Percentiles rank a stretch among this genome's conserved stretches.
Evolutionary conservation across 2,329 filamentous ascomycete species (phyloP).

Genomic region (Aspergillus nomiae): DNA sequence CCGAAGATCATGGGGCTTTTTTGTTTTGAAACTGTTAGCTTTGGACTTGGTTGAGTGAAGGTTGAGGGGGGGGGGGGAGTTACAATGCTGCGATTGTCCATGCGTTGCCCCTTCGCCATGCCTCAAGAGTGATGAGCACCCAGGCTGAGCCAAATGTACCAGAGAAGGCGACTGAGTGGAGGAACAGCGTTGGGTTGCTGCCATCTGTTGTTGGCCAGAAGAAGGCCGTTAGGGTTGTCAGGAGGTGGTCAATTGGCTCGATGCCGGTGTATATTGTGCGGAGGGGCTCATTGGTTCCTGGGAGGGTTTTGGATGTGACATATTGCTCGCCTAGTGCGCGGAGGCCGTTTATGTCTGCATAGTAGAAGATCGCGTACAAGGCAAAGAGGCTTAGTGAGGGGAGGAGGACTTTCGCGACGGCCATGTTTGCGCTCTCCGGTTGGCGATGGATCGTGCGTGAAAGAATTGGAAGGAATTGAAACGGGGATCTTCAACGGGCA

Average conservation of each 20-base stretch:
- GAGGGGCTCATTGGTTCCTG: constrained; percentile 29
- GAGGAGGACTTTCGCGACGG: constrained; percentile 27
- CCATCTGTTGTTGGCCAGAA: constrained; percentile 46
- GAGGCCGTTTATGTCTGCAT: constrained; percentile 35
- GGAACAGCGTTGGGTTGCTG: constrained; percentile 33
- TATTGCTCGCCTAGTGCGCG: constrained; percentile 21
- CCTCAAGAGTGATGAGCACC: constrained; percentile 48
- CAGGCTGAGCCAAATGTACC: constrained; percentile 46
- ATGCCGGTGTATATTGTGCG: constrained; percentile 38
- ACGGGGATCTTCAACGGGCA: not conserved
- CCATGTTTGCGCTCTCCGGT: constrained; percentile 12
- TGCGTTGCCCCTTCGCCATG: constrained; percentile 47
- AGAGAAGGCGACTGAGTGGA: constrained; percentile 43
- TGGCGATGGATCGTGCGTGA: not conserved
- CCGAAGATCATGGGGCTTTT: constrained; percentile 42
- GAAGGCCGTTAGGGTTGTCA: constrained; percentile 38
- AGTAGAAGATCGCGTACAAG: constrained; percentile 38
- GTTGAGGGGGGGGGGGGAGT: not conserved
- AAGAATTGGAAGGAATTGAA: not conserved
- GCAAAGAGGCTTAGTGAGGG: constrained; percentile 34
- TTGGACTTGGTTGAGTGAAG: constrained; percentile 9
- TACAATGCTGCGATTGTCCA: constrained; percentile 38
- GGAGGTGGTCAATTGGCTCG: constrained; percentile 32
- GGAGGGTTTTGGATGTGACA: constrained; percentile 28
- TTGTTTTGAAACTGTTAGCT: not conserved